A percentile compares a stretch with the other conserved stretches of the same genome.
Conservation (phyloP, 1,284 basidiomycete genomes). For the Psilocybe mexicana region DNA sequence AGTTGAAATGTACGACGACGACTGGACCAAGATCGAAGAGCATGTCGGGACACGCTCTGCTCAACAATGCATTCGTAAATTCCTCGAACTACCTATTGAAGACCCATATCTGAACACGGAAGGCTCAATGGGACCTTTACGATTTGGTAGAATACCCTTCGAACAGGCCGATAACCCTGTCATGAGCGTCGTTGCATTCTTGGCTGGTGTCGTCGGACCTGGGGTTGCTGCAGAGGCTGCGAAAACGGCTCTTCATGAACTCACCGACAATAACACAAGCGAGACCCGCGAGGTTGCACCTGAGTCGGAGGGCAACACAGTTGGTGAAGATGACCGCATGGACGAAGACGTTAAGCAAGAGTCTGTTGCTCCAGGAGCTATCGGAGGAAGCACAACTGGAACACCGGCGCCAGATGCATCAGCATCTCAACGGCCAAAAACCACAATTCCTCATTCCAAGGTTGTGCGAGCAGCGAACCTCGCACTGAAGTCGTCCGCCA, state of each 20-base stretch:
- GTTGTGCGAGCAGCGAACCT: conserved; percentile 80
- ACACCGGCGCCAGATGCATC: conserved; percentile 29
- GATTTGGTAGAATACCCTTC: conserved; percentile 85
- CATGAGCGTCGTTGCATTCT: conserved; percentile 97
- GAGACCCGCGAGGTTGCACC: conserved; percentile 34
- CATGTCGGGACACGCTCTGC: conserved; percentile 91
- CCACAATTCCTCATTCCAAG: conserved; percentile 68
- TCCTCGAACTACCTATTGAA: conserved; percentile 96
- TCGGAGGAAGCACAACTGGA: conserved; percentile 17
- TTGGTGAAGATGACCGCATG: conserved; percentile 41
- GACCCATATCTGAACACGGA: conserved; percentile 83
- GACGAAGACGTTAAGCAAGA: conserved; percentile 40
- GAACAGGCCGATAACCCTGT: conserved; percentile 96
- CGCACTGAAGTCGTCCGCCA: conserved; percentile 88
- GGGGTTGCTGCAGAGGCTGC: conserved; percentile 93
- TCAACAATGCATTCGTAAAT: conserved; percentile 95
- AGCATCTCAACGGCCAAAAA: conserved; percentile 32
- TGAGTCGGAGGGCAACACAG: conserved; percentile 39
- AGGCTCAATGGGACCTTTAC: conserved; percentile 76
- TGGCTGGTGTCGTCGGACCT: conserved; percentile 90
- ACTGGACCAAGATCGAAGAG: conserved; percentile 91
- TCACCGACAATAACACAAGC: conserved; percentile 61
- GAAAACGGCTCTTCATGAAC: conserved; percentile 82
- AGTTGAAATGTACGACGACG: conserved; percentile 97
- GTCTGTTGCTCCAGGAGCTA: conserved; percentile 4